These are phyloP conservation scores for Neofusicoccum ribis DNA, from an alignment of 2,329 filamentous ascomycete genomes.

Conservation along the genomic window DNA sequence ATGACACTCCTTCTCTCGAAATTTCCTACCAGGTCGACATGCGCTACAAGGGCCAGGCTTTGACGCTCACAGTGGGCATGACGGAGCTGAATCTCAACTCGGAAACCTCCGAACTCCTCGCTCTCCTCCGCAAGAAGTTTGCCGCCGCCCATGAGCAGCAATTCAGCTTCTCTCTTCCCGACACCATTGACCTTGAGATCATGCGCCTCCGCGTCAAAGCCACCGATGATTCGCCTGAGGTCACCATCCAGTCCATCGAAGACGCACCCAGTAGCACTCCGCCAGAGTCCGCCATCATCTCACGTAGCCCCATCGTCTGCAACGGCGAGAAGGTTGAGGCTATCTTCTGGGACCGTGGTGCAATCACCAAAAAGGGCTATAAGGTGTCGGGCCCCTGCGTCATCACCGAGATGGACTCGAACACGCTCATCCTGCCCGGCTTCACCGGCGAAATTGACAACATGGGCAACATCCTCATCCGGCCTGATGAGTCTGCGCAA, in stretches of 20 bases:
- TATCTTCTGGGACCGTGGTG: slow-evolving; percentile 47
- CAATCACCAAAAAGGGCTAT: slow-evolving; percentile 43
- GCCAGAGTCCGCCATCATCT: slow-evolving; percentile 39
- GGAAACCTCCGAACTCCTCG: slow-evolving; percentile 31
- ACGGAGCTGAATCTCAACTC: slow-evolving; percentile 24
- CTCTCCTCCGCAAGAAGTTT: slow-evolving; percentile 42
- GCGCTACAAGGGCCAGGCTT: slow-evolving; percentile 50
- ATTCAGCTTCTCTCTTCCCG: slow-evolving; percentile 46
- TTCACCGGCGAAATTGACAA: slow-evolving; percentile 49
- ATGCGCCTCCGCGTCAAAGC: slow-evolving; percentile 50
- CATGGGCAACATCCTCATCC: slow-evolving; percentile 53
- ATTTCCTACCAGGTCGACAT: slow-evolving; percentile 48
- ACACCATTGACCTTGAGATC: slow-evolving; percentile 48
- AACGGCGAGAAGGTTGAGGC: slow-evolving; percentile 44
- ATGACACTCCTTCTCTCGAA: slow-evolving; percentile 33
- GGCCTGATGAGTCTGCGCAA: slow-evolving; percentile 31
- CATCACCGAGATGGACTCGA: slow-evolving; percentile 54
- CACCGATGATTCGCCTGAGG: slow-evolving; percentile 44
- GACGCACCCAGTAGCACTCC: slow-evolving; percentile 30
- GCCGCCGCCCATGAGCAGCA: slow-evolving; percentile 46
- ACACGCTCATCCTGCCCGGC: slow-evolving; percentile 52
- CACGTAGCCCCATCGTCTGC: slow-evolving; percentile 42
- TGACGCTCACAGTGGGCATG: slow-evolving; percentile 38
- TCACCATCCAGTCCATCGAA: slow-evolving; percentile 40
- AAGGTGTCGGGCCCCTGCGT: slow-evolving; percentile 48